These are phyloP conservation scores for Nigrograna mackinnonii DNA, from an alignment of 2,329 filamentous ascomycete genomes.

Conservation along the genomic window DNA sequence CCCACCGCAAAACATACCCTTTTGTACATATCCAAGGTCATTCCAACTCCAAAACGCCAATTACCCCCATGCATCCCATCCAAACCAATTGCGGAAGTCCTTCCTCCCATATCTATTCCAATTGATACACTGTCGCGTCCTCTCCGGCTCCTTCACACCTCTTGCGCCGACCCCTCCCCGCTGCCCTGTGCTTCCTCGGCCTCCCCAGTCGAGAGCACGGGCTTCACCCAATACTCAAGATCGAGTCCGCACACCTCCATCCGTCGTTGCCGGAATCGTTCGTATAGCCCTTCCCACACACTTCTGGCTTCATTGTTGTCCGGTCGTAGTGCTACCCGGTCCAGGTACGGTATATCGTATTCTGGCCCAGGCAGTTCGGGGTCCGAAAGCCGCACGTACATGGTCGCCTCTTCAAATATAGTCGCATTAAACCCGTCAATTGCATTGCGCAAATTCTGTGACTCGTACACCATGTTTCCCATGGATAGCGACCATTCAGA, in stretches of 20 bases:
- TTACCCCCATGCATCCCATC: no score
- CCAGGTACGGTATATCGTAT: slow-evolving; percentile 51
- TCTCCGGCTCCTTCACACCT: no score
- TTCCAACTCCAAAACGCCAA: no score
- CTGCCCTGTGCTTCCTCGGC: slow-evolving; percentile 1
- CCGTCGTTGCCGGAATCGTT: slow-evolving; percentile 51
- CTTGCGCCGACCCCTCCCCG: neutral
- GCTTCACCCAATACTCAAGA: slow-evolving; percentile 46
- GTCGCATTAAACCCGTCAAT: slow-evolving; percentile 49
- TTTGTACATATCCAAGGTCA: no score
- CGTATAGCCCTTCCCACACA: slow-evolving; percentile 55
- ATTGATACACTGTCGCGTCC: no score
- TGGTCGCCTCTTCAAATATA: slow-evolving; percentile 44
- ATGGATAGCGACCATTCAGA: slow-evolving; percentile 41
- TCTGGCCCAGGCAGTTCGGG: slow-evolving; percentile 54
- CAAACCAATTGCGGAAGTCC: no score
- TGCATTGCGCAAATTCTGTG: slow-evolving; percentile 29
- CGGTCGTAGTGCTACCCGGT: slow-evolving; percentile 46
- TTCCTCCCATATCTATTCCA: no score
- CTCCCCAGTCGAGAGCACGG: slow-evolving; percentile 18
- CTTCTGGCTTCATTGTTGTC: slow-evolving; percentile 49
- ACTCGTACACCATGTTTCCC: slow-evolving; percentile 43
- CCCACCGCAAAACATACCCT: no score
- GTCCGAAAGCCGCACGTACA: slow-evolving; percentile 52
- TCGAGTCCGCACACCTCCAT: slow-evolving; percentile 59